Evolutionary conservation across 805 yeast species (phyloP).

Genomic region (Barnettozyma wickerhamii): DNA sequence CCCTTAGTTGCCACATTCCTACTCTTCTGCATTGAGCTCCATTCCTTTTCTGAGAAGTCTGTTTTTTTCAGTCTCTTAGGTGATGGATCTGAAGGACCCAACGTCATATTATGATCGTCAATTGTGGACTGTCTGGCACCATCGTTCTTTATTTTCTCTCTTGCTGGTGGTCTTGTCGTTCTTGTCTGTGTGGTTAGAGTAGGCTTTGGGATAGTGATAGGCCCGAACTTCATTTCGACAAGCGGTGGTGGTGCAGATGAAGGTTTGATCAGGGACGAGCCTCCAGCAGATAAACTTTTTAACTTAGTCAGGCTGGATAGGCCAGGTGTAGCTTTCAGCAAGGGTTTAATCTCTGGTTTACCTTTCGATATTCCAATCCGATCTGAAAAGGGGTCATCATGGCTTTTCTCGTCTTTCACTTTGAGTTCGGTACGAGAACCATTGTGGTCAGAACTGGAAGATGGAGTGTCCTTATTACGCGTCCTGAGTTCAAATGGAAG

Average conservation of each 20-base stretch:
- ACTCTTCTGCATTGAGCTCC: background rate
- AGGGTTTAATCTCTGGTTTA: no score
- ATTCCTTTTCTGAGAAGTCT: constrained; percentile 5
- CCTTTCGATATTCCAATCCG: no score
- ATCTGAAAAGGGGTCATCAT: no score
- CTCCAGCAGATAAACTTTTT: no score
- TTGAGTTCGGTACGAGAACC: no score
- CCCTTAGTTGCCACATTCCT: constrained; percentile 4
- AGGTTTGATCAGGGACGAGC: background rate
- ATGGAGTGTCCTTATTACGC: no score
- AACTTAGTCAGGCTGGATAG: no score
- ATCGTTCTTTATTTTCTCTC: background rate
- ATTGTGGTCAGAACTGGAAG: no score
- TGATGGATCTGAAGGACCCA: background rate
- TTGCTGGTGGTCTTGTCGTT: background rate
- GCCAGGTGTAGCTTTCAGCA: no score
- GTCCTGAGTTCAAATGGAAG: no score
- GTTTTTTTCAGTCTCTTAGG: background rate
- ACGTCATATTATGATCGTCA: background rate
- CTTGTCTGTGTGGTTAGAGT: background rate
- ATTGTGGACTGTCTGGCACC: background rate
- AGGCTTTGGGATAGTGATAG: background rate
- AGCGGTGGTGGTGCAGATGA: background rate
- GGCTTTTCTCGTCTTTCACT: no score
- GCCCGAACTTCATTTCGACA: background rate